Conservation (phyloP, 1,139 yeast species). For the Geotrichum reessii region DNA sequence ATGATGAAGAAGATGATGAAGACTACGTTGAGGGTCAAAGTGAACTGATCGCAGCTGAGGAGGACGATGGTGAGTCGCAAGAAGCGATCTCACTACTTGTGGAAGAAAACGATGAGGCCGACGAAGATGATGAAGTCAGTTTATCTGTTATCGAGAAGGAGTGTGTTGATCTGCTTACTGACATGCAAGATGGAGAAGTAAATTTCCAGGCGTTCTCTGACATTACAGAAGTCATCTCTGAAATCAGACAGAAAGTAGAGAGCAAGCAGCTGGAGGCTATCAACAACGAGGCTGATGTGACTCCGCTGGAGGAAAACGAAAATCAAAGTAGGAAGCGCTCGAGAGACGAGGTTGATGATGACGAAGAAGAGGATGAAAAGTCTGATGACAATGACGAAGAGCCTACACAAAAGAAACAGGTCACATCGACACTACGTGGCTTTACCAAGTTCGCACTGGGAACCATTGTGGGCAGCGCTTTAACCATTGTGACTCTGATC, state of each 20-base stretch:
- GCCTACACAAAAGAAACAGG: background rate
- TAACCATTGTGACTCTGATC: slow-evolving; percentile 26
- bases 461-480: slow-evolving; percentile 26
- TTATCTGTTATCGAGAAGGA: background rate
- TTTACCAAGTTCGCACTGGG: slow-evolving; percentile 20
- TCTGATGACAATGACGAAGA: background rate
- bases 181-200: background rate
- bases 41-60: background rate
- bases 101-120: background rate
- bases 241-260: background rate
- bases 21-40: background rate
- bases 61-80: slow-evolving; percentile 1
- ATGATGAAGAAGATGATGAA: background rate
- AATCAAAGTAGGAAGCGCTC: background rate
- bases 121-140: background rate
- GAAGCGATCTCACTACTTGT: background rate
- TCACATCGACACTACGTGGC: background rate
- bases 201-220: background rate
- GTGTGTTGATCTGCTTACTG: background rate
- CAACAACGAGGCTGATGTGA: background rate
- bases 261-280: background rate
- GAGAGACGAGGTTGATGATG: background rate
- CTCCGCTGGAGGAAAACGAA: background rate
- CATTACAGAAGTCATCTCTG: background rate
- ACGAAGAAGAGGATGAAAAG: slow-evolving; percentile 4